These are phyloP conservation scores for Colletotrichum salicis DNA, from an alignment of 2,329 filamentous ascomycete genomes.

Conservation along the genomic window DNA sequence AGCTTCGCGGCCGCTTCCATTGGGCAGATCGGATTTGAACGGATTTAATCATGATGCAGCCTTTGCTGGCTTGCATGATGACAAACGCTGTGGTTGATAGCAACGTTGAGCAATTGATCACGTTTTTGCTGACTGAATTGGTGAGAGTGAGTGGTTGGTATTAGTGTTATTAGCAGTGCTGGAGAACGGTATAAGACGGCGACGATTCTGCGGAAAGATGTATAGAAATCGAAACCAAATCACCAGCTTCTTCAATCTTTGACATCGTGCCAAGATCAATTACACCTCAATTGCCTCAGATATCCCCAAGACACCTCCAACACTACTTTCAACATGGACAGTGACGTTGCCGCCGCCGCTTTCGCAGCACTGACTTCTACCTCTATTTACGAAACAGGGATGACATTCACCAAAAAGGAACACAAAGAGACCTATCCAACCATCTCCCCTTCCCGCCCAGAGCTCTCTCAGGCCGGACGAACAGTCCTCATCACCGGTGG, in stretches of 20 bases:
- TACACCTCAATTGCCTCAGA: neutral
- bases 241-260: neutral
- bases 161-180: neutral
- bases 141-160: neutral
- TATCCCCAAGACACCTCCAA: neutral
- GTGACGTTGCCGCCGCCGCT: constrained; percentile 11
- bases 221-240: neutral
- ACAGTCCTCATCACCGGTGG: constrained; percentile 75
- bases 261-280: neutral
- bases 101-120: neutral
- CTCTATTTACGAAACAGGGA: constrained; percentile 42
- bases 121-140: neutral
- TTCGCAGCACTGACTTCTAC: constrained; percentile 42
- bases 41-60: too few species aligned
- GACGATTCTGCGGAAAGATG: neutral
- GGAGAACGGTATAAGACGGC: neutral
- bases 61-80: neutral
- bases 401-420: constrained; percentile 42
- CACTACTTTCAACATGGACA: neutral
- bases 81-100: neutral
- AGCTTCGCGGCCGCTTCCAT: neutral
- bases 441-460: constrained; percentile 49
- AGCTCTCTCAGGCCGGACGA: constrained; percentile 53
- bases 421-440: constrained; percentile 49
- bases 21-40: neutral